A percentile compares a stretch with the other conserved stretches of the same genome.
phyloP scores from a whole-genome alignment of 2,329 filamentous ascomycete genomes.

The Onygenales sp. region DNA sequence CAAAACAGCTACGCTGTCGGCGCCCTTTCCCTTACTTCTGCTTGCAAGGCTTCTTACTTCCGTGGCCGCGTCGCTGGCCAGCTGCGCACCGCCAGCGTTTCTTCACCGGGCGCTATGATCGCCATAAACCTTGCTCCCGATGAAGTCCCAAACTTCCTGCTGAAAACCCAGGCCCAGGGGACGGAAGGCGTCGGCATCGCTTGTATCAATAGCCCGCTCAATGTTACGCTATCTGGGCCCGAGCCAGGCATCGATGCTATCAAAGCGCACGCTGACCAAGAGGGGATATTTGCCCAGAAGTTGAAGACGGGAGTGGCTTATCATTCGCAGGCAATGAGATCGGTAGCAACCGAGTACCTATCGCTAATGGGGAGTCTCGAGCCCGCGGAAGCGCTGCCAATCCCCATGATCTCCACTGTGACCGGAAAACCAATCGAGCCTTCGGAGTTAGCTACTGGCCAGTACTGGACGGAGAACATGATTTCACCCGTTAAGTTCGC shows the following conservation, averaged over 20 bases:
- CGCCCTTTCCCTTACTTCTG: conserved; percentile 2
- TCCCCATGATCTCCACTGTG: conserved; percentile 13
- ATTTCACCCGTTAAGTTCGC: conserved; percentile 20
- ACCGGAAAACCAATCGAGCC: conserved; percentile 6
- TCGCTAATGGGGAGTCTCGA: not conserved
- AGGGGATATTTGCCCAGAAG: conserved; percentile 40
- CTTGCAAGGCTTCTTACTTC: conserved; percentile 11
- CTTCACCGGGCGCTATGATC: conserved; percentile 10
- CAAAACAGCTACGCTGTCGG: conserved; percentile 13
- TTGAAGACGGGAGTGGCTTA: conserved; percentile 45
- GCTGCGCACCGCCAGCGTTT: not conserved
- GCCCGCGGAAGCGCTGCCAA: not conserved
- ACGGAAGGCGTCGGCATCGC: conserved; percentile 8
- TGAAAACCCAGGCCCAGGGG: not conserved
- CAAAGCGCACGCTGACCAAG: conserved; percentile 30
- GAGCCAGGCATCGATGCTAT: conserved; percentile 36
- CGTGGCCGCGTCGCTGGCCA: conserved; percentile 4
- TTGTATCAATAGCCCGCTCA: conserved; percentile 45
- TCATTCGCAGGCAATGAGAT: conserved; percentile 47
- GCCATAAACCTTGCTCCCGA: conserved; percentile 7
- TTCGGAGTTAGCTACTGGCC: conserved; percentile 1
- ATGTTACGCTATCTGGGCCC: conserved; percentile 45
- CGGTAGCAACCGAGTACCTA: conserved; percentile 39
- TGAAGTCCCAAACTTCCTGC: conserved; percentile 5
- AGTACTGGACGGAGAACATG: conserved; percentile 24